phyloP scores from a whole-genome alignment of 768 basidiomycete genomes.

The Mycena amicta region DNA sequence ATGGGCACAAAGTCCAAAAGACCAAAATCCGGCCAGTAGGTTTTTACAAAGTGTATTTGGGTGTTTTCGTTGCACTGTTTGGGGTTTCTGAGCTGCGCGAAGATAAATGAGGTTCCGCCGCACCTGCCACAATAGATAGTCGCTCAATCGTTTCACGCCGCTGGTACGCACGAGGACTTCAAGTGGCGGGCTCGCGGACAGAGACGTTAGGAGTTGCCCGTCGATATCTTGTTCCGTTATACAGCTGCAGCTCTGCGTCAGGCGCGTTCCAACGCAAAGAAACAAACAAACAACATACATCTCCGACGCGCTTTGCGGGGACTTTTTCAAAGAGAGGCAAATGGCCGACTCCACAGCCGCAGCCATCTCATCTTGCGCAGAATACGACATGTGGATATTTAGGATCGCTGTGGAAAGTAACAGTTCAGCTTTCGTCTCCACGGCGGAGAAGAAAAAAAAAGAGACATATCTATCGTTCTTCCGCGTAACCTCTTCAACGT shows the following conservation, averaged over 20 bases:
- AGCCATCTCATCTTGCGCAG: conserved; percentile 89
- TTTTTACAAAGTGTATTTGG: conserved; percentile 81
- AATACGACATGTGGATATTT: conserved; percentile 92
- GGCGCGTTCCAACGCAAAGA: conserved; percentile 13
- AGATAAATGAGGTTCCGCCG: conserved; percentile 25
- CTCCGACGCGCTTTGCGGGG: conserved; percentile 6
- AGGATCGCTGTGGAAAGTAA: conserved; percentile 67
- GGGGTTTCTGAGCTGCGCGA: neutral
- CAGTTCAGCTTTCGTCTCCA: neutral
- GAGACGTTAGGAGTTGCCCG: conserved; percentile 64
- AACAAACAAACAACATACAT: neutral
- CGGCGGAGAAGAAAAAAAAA: neutral
- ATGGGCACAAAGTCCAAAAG: conserved; percentile 85
- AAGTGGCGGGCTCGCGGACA: conserved; percentile 72
- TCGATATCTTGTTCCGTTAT: conserved; percentile 73
- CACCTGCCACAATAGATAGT: conserved; percentile 97
- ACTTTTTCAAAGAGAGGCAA: conserved; percentile 39
- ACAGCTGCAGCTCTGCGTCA: neutral
- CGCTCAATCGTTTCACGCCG: conserved; percentile 85
- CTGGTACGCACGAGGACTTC: conserved; percentile 92
- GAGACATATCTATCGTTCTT: conserved; percentile 65
- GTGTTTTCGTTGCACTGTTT: conserved; percentile 77
- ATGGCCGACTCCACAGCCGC: conserved; percentile 66
- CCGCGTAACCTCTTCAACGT: conserved; percentile 78
- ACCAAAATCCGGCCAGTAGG: conserved; percentile 94